Evolutionary conservation across 441 rosid genomes (phyloP).

Genomic region (Adansonia gregorii): DNA sequence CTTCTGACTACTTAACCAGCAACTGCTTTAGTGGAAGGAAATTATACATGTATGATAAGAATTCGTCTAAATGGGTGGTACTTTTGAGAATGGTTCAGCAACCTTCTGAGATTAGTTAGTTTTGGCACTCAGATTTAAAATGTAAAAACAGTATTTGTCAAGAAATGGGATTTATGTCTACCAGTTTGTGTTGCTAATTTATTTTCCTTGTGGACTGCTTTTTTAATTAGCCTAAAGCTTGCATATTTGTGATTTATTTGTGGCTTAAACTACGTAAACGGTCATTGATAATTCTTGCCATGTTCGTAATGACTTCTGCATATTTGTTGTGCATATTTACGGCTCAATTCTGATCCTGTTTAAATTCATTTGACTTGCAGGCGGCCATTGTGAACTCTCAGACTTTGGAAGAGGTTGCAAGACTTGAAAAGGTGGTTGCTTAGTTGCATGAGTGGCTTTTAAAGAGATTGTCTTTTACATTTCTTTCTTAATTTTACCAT

Average conservation of each 20-base stretch:
- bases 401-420: constrained; percentile 97
- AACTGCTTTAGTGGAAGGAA: not conserved
- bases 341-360: constrained; percentile 13
- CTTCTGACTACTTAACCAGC: not conserved
- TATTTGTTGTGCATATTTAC: not conserved
- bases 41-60: not conserved
- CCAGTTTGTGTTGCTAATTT: not conserved
- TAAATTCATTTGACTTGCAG: constrained; percentile 49
- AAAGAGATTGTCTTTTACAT: not conserved
- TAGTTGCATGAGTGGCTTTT: constrained; percentile 19
- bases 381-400: constrained; percentile 98
- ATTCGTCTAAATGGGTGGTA: not conserved
- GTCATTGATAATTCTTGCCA: not conserved
- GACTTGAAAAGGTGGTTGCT: constrained; percentile 82
- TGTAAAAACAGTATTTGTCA: not conserved
- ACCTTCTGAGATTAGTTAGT: not conserved
- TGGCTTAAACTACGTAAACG: constrained; percentile 6
- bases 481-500: constrained; percentile 32
- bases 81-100: not conserved
- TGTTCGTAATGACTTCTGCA: not conserved
- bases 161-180: not conserved
- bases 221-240: not conserved
- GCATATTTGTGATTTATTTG: not conserved
- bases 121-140: not conserved
- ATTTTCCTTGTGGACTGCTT: not conserved